A percentile compares a stretch with the other conserved stretches of the same genome.
These are phyloP conservation scores for Auriscalpium microsporum DNA, from an alignment of 768 basidiomycete genomes.

Conservation along the genomic window DNA sequence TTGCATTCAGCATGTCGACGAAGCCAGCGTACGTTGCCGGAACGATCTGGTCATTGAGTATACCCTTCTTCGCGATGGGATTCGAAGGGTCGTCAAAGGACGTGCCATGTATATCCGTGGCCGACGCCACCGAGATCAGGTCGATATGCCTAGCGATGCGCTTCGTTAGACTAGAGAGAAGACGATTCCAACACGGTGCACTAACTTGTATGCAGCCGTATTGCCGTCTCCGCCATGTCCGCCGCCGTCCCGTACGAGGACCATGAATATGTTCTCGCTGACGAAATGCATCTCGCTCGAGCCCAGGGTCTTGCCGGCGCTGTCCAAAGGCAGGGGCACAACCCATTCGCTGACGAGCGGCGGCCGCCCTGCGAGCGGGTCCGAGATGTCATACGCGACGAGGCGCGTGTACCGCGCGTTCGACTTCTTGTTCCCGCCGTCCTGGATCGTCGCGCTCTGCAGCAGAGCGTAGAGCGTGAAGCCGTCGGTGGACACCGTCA, in stretches of 20 bases:
- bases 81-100: slow-evolving; percentile 45
- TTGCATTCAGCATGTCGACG: slow-evolving; percentile 43
- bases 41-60: slow-evolving; percentile 36
- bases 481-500: slow-evolving; percentile 42
- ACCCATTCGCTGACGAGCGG: slow-evolving; percentile 48
- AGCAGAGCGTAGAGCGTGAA: slow-evolving; percentile 50
- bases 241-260: slow-evolving; percentile 50
- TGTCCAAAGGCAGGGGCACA: slow-evolving; percentile 46
- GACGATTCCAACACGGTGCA: neutral
- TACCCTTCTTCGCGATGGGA: slow-evolving; percentile 43
- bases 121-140: slow-evolving; percentile 45
- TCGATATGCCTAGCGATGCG: slow-evolving; percentile 40
- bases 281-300: slow-evolving; percentile 55
- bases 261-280: slow-evolving; percentile 44
- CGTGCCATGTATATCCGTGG: slow-evolving; percentile 53
- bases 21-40: slow-evolving; percentile 51
- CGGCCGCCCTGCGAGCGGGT: slow-evolving; percentile 23
- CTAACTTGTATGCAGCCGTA: slow-evolving; percentile 46
- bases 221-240: slow-evolving; percentile 46
- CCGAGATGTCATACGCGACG: slow-evolving; percentile 44
- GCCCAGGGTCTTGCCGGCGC: slow-evolving; percentile 40
- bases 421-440: slow-evolving; percentile 41
- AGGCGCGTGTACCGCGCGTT: slow-evolving; percentile 48
- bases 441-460: slow-evolving; percentile 56
- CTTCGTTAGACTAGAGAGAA: neutral